phyloP scores from a whole-genome alignment of 2,329 filamentous ascomycete species.

The Aspergillus ustus region DNA sequence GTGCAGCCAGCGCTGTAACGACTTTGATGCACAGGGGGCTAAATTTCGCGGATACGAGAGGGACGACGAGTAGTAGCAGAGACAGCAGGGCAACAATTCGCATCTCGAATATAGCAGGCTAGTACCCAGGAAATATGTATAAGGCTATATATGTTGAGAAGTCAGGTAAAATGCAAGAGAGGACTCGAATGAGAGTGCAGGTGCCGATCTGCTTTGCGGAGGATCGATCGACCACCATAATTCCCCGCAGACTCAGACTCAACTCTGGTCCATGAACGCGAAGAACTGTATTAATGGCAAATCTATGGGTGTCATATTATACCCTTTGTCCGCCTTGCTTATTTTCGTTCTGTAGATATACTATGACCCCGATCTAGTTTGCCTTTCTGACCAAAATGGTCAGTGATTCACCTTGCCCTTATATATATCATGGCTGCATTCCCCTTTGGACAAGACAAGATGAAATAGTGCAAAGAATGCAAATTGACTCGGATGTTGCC shows the following conservation, averaged over 20 bases:
- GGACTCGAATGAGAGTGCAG: neutral
- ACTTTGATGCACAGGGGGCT: constrained; percentile 79
- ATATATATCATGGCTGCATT: too few relatives aligned
- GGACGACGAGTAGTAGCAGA: constrained; percentile 26
- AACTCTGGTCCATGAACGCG: neutral
- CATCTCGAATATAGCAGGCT: constrained; percentile 23
- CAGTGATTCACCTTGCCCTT: too few relatives aligned
- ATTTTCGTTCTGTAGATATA: too few relatives aligned
- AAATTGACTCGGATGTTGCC: neutral
- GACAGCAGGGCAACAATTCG: constrained; percentile 21
- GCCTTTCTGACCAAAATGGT: too few relatives aligned
- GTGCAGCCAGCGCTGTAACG: constrained; percentile 67
- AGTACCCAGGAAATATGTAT: neutral
- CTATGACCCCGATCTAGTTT: neutral
- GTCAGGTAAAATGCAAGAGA: neutral
- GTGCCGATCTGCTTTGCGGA: constrained; percentile 1
- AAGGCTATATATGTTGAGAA: neutral
- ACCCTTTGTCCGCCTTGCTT: neutral
- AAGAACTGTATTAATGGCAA: neutral
- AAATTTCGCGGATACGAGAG: constrained; percentile 28
- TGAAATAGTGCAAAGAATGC: too few relatives aligned
- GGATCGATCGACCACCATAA: constrained; percentile 10
- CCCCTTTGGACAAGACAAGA: too few relatives aligned
- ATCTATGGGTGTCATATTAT: neutral
- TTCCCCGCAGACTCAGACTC: neutral